Conservation (phyloP, 1,139 yeast genomes). For the Yamadazyma sp. region DNA sequence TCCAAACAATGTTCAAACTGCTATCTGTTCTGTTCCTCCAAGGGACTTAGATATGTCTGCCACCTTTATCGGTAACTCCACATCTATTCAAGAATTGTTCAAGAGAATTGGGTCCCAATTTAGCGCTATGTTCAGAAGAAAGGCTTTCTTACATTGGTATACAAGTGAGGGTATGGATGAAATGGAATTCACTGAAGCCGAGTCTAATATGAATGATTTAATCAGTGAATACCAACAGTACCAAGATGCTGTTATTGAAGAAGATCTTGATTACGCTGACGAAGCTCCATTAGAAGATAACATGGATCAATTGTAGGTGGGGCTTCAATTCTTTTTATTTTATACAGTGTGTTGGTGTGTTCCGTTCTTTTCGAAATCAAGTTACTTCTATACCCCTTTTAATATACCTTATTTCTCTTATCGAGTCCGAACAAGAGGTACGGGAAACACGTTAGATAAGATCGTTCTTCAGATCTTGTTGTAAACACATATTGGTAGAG, state of each 20-base stretch:
- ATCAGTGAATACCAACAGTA: constrained; percentile 91
- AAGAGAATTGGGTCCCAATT: constrained; percentile 89
- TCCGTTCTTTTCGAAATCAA: constrained; percentile 2
- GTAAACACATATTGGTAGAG: neutral
- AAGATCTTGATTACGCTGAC: constrained; percentile 67
- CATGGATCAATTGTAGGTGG: constrained; percentile 31
- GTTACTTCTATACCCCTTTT: constrained; percentile 5
- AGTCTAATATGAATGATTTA: constrained; percentile 77
- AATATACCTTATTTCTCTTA: constrained; percentile 3
- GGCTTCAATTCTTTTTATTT: neutral
- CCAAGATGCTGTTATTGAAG: constrained; percentile 79
- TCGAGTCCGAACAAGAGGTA: too few relatives aligned
- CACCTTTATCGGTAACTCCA: constrained; percentile 88
- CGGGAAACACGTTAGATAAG: too few relatives aligned
- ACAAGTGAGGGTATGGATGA: constrained; percentile 95
- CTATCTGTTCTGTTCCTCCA: constrained; percentile 90
- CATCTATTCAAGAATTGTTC: constrained; percentile 88
- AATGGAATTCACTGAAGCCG: constrained; percentile 90
- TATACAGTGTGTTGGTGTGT: constrained; percentile 2
- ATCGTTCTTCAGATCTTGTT: neutral
- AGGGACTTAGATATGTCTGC: constrained; percentile 85
- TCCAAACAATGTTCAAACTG: constrained; percentile 94
- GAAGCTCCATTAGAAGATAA: constrained; percentile 62
- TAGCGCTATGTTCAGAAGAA: constrained; percentile 88
- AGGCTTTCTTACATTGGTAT: constrained; percentile 96